Percentiles rank a stretch among this genome's conserved stretches.
Conservation (phyloP, 1,284 basidiomycete species). For the Pseudomicrostroma phylloplanum region DNA sequence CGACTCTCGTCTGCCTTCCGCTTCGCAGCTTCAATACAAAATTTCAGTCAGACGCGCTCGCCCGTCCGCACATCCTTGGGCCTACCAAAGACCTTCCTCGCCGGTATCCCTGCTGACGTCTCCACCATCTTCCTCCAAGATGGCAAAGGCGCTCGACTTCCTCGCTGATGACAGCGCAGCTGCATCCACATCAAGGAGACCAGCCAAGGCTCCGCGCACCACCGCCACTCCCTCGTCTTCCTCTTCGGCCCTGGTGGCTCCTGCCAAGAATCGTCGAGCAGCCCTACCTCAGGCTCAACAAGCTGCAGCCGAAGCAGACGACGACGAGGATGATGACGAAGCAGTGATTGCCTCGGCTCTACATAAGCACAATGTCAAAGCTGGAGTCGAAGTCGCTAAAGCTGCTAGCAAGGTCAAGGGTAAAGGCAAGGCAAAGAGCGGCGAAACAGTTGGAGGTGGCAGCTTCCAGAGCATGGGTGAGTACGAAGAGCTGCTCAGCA, state of each 20-base stretch:
- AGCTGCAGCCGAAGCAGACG: conserved; percentile 12
- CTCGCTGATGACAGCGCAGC: conserved; percentile 6
- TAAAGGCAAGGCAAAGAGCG: conserved; percentile 36
- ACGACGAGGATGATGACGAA: conserved; percentile 35
- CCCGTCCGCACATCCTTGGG: too few species aligned
- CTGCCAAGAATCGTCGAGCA: not conserved
- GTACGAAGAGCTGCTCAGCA: not conserved
- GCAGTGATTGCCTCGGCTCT: conserved; percentile 46
- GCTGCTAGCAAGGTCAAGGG: conserved; percentile 32
- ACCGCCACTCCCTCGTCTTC: not conserved
- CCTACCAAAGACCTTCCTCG: not conserved
- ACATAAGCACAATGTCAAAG: conserved; percentile 45
- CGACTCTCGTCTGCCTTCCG: too few species aligned
- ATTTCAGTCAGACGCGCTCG: too few species aligned
- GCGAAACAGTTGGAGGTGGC: conserved; percentile 40
- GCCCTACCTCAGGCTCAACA: not conserved
- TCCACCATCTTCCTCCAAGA: not conserved
- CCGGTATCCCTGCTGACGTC: not conserved
- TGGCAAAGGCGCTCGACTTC: conserved; percentile 8
- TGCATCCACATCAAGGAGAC: conserved; percentile 2
- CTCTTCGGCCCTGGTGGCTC: too few species aligned
- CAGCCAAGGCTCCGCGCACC: not conserved
- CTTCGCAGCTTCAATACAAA: too few species aligned
- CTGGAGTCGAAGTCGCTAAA: conserved; percentile 41
- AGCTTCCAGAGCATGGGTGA: conserved; percentile 49